Evolutionary conservation across 2,329 filamentous ascomycete species (phyloP), one percentile per base, ranked within the genome.

Genomic region (Harringtonia lauricola): DNA sequence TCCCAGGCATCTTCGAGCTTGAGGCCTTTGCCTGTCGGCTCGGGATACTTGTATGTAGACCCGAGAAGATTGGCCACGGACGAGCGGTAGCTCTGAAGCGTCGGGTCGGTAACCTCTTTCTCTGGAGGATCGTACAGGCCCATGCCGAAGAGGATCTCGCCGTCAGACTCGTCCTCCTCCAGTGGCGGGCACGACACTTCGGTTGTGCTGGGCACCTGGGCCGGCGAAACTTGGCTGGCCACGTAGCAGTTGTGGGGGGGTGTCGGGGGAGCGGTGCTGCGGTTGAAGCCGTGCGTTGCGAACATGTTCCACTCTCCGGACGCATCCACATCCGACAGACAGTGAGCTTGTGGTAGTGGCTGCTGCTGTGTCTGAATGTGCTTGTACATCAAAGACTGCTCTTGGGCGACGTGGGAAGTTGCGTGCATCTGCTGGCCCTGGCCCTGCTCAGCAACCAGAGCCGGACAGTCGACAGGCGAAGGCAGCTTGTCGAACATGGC

Each of bases 1-100:
- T 77, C 81, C 83, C 73, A 90, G 0, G 83, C 84, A 58, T 89
- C 84, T 60, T 90, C 85, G 4, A 92, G 66, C 58, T 88, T 90
- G 52, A 90, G 65, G 0, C 85, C 84, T 59, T 86, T 86, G 45
- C 84, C 83, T 17, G 65, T 68, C 3, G 72, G 65, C 49, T 71
- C 69, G 0, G 60, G 51, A 8, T 57, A 56, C 35, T 65, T 62
- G 51, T 68, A 70, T 2, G 66, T 59, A 8, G 72, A 63, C 21
- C 72, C 72, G 38, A 79, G 60, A 17, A 84, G 59, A 22, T 70
- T 68, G 30, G 67, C 70, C 45, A 76, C 68, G 22, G 72, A 72
- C 6, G 69, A 69, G 40, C 69, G 59, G 61, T 78, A 70, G 62
- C 74, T 68, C 60, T 76, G 64, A 43, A 74, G 57, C 41, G 69